Conservation (phyloP, 129 eudicot genomes). For the Saussurea involucrata region DNA sequence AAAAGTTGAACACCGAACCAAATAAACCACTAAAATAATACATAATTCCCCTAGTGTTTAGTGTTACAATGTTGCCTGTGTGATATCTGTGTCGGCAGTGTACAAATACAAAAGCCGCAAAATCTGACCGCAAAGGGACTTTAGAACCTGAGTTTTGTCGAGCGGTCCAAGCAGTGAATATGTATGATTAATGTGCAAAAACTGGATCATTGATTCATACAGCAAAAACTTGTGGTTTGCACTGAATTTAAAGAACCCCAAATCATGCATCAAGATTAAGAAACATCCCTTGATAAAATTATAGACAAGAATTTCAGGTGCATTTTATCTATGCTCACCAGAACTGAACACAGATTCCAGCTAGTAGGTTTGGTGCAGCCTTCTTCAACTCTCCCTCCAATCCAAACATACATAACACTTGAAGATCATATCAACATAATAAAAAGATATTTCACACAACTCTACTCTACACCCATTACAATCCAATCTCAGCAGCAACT, state of each 20-base stretch:
- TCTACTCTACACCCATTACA: neutral
- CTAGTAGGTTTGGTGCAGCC: constrained; percentile 1
- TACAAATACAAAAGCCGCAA: neutral
- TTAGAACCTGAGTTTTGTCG: neutral
- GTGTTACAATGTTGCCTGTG: neutral
- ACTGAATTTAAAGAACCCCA: neutral
- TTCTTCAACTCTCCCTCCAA: neutral
- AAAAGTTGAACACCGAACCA: too few species aligned
- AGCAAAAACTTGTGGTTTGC: neutral
- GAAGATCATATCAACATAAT: constrained; percentile 16
- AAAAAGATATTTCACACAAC: neutral
- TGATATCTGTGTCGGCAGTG: too few species aligned
- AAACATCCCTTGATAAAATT: neutral
- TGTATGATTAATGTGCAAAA: neutral
- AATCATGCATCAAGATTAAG: neutral
- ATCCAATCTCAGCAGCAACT: constrained; percentile 17
- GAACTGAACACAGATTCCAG: neutral
- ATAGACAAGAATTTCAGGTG: constrained; percentile 2
- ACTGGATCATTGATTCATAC: neutral
- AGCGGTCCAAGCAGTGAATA: neutral
- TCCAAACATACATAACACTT: constrained; percentile 21
- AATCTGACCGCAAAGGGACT: neutral
- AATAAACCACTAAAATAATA: too few species aligned
- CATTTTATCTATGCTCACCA: constrained; percentile 17
- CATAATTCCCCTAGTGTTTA: neutral